These are phyloP conservation scores for Pholiota microspora DNA, from an alignment of 768 basidiomycete species.

Conservation along the genomic window DNA sequence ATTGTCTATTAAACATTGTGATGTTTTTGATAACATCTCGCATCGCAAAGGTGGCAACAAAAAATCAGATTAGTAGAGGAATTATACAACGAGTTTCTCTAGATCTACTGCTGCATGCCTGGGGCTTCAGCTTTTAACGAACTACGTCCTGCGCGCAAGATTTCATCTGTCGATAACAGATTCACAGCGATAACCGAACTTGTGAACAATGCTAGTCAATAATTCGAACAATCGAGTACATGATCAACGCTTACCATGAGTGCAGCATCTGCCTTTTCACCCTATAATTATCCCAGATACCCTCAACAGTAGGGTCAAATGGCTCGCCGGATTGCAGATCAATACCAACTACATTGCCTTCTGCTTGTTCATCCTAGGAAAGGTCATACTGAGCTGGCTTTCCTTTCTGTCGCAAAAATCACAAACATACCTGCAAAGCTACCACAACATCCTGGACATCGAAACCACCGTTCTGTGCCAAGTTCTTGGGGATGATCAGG, in stretches of 20 bases:
- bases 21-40: too few relatives aligned
- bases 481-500: constrained; percentile 92
- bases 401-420: not conserved
- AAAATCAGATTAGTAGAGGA: constrained; percentile 1
- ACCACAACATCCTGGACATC: constrained; percentile 97
- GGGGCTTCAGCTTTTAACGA: constrained; percentile 71
- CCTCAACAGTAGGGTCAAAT: constrained; percentile 92
- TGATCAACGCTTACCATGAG: constrained; percentile 75
- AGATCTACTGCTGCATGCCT: constrained; percentile 17
- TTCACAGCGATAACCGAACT: constrained; percentile 96
- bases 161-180: constrained; percentile 93
- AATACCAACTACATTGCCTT: constrained; percentile 90
- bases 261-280: constrained; percentile 99
- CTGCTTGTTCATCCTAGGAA: constrained; percentile 83
- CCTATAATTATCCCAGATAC: constrained; percentile 98
- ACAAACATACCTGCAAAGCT: constrained; percentile 66
- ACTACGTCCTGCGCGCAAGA: constrained; percentile 84
- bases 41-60: not conserved
- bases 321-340: constrained; percentile 94
- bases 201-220: constrained; percentile 18
- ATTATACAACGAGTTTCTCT: constrained; percentile 1
- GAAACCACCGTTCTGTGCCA: constrained; percentile 94
- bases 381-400: not conserved
- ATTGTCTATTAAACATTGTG: too few relatives aligned
- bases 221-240: not conserved